A percentile compares a stretch with the other conserved stretches of the same genome.
Conservation (phyloP, 129 eudicot species). For the Pittosporum tobira region DNA sequence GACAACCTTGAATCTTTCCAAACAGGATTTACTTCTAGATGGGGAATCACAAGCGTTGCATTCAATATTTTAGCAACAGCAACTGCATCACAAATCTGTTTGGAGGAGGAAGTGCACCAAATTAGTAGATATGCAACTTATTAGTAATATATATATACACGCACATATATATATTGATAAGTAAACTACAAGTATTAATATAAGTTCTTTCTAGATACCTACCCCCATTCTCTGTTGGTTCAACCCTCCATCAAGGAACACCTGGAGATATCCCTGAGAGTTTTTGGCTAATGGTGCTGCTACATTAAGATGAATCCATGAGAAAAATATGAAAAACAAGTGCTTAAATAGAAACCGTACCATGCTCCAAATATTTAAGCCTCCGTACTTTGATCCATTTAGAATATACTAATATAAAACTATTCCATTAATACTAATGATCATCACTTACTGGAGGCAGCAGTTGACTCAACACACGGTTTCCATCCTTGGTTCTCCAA, state of each 20-base stretch:
- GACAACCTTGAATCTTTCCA: slow-evolving; percentile 93
- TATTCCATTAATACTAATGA: not conserved
- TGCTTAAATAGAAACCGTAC: not conserved
- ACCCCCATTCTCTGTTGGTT: slow-evolving; percentile 99
- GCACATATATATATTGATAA: too few species aligned
- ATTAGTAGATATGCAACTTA: slow-evolving; percentile 3
- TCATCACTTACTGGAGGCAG: slow-evolving; percentile 39
- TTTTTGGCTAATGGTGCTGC: slow-evolving; percentile 44
- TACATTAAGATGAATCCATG: slow-evolving; percentile 13
- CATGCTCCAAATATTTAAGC: not conserved
- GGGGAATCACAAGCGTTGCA: slow-evolving; percentile 91
- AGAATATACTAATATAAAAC: not conserved
- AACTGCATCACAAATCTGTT: slow-evolving; percentile 96
- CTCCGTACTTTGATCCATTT: not conserved
- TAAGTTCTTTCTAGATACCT: slow-evolving; percentile 13
- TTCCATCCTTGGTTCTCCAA: slow-evolving; percentile 81
- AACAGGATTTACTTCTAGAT: slow-evolving; percentile 89
- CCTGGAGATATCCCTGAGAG: slow-evolving; percentile 84
- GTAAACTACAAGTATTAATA: not conserved
- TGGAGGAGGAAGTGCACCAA: not conserved
- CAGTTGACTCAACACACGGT: slow-evolving; percentile 34
- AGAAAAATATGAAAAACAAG: not conserved
- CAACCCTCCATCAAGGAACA: slow-evolving; percentile 96
- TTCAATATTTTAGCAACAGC: slow-evolving; percentile 85
- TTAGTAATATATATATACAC: too few species aligned